Evolutionary conservation across 495 filamentous ascomycete species (phyloP).

Genomic region (Umbilicaria muhlenbergii): DNA sequence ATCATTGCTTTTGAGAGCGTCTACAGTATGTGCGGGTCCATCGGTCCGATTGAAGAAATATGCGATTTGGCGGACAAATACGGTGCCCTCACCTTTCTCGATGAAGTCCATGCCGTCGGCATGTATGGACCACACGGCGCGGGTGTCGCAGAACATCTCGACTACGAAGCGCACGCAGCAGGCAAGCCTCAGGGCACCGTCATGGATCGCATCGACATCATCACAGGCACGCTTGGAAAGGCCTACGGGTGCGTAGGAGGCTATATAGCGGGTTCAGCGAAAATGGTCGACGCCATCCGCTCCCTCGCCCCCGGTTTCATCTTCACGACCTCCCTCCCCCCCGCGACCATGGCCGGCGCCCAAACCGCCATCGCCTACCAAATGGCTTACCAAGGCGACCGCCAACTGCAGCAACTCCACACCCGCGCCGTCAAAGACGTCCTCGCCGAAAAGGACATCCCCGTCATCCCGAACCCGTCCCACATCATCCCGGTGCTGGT

Average conservation of each 20-base stretch:
- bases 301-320: conserved; percentile 96
- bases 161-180: conserved; percentile 51
- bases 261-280: conserved; percentile 83
- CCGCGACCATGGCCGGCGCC: conserved; percentile 93
- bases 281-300: conserved; percentile 87
- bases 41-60: conserved; percentile 89
- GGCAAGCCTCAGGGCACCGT: conserved; percentile 63
- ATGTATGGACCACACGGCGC: conserved; percentile 98
- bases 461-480: conserved; percentile 95
- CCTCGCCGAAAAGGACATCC: conserved; percentile 63
- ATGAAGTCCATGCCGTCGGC: conserved; percentile 96
- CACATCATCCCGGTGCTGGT: conserved; percentile 94
- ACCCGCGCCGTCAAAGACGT: conserved; percentile 80
- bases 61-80: conserved; percentile 96
- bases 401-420: conserved; percentile 85
- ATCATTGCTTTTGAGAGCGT: conserved; percentile 98
- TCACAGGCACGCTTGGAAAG: conserved; percentile 92
- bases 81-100: conserved; percentile 90
- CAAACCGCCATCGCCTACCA: conserved; percentile 88
- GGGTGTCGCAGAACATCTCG: conserved; percentile 92
- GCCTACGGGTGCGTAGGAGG: conserved; percentile 96
- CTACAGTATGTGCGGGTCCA: conserved; percentile 97
- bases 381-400: conserved; percentile 60
- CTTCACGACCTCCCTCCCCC: conserved; percentile 93
- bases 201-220: conserved; percentile 93